Conservation (phyloP, 129 eudicot genomes). For the Deinandra increscens region DNA sequence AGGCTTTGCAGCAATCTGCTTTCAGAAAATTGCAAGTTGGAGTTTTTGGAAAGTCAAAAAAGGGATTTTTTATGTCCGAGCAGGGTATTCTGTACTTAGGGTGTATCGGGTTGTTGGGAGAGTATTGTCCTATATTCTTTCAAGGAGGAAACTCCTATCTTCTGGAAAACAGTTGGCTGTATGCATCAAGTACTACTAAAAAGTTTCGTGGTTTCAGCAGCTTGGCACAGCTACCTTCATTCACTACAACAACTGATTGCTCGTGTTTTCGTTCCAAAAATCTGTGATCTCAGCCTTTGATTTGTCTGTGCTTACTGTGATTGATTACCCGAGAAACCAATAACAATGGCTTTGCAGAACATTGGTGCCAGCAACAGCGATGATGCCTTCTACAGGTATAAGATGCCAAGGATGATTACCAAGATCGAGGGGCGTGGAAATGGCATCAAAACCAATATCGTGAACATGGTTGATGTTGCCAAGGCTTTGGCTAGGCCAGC, state of each 20-base stretch:
- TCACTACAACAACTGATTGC: not conserved
- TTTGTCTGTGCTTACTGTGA: constrained; percentile 10
- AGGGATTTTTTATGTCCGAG: constrained; percentile 55
- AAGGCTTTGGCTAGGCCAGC: constrained; percentile 69
- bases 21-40: constrained; percentile 26
- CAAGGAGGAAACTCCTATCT: constrained; percentile 18
- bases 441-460: constrained; percentile 66
- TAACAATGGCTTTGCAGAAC: constrained; percentile 63
- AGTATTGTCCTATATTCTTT: constrained; percentile 46
- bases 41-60: constrained; percentile 28
- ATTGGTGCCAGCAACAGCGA: constrained; percentile 70
- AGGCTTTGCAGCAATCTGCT: constrained; percentile 14
- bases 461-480: constrained; percentile 72
- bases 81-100: constrained; percentile 41
- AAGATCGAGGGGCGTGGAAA: constrained; percentile 67
- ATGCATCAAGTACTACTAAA: constrained; percentile 39
- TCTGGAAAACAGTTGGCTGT: constrained; percentile 39
- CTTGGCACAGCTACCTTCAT: constrained; percentile 27
- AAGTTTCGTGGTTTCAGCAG: constrained; percentile 26
- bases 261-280: constrained; percentile 1
- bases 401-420: constrained; percentile 65
- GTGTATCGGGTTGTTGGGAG: constrained; percentile 56
- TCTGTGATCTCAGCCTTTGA: not conserved
- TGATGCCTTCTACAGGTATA: constrained; percentile 71
- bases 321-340: not conserved